Percentiles rank a stretch among this genome's conserved stretches.
Conservation (phyloP, 768 basidiomycete species). For the Phlebiopsis gigantea region DNA sequence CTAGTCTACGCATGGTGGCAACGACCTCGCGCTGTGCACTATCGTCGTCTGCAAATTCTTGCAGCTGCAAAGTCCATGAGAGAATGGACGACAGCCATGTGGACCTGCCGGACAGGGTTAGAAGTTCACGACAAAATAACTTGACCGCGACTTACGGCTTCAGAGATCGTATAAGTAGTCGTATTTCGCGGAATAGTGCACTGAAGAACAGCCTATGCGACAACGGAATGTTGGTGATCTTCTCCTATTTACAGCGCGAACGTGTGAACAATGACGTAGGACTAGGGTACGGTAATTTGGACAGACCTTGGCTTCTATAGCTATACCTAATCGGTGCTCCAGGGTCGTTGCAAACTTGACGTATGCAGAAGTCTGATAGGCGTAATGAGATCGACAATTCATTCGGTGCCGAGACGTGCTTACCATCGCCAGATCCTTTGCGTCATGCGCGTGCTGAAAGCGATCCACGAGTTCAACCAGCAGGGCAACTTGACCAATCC, state of each 20-base stretch:
- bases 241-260: slow-evolving; percentile 42
- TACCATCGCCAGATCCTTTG: slow-evolving; percentile 37
- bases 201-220: slow-evolving; percentile 58
- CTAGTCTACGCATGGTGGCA: slow-evolving; percentile 37
- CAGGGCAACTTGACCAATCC: slow-evolving; percentile 59
- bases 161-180: slow-evolving; percentile 56
- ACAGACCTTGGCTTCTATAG: slow-evolving; percentile 54
- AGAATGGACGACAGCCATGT: slow-evolving; percentile 23
- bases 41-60: slow-evolving; percentile 31
- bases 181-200: slow-evolving; percentile 57
- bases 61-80: slow-evolving; percentile 26
- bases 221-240: slow-evolving; percentile 39
- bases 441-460: slow-evolving; percentile 39
- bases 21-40: slow-evolving; percentile 32
- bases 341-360: slow-evolving; percentile 44
- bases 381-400: not conserved
- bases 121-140: not conserved
- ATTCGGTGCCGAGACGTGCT: slow-evolving; percentile 9
- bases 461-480: slow-evolving; percentile 55
- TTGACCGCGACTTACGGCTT: slow-evolving; percentile 43
- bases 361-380: slow-evolving; percentile 7
- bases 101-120: slow-evolving; percentile 2
- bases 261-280: not conserved
- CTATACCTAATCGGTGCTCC: slow-evolving; percentile 49
- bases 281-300: not conserved